A percentile compares a stretch with the other conserved stretches of the same genome.
These are phyloP conservation scores for Colletotrichum noveboracense DNA, from an alignment of 2,329 filamentous ascomycete genomes.

Conservation along the genomic window DNA sequence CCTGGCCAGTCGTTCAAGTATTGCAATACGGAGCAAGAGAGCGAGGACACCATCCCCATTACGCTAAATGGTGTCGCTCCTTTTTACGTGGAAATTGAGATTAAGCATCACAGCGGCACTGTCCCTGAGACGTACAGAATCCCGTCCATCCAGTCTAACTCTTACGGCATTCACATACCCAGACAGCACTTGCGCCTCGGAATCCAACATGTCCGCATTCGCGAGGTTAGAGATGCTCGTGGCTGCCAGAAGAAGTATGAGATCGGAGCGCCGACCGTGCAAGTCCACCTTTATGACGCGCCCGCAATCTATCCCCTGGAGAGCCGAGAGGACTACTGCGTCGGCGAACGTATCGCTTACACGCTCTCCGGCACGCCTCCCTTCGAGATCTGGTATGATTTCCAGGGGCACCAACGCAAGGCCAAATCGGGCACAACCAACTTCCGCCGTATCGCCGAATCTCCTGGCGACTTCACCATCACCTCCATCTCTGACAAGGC, in stretches of 20 bases:
- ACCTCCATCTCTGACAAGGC: conserved; percentile 87
- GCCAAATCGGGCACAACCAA: conserved; percentile 80
- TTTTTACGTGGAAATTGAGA: conserved; percentile 89
- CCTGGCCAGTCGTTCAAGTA: conserved; percentile 95
- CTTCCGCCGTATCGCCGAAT: conserved; percentile 93
- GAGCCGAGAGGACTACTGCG: conserved; percentile 86
- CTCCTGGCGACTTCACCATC: conserved; percentile 86
- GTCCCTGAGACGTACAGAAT: conserved; percentile 83
- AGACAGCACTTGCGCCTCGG: conserved; percentile 85
- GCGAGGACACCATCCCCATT: conserved; percentile 88
- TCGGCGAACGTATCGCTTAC: conserved; percentile 93
- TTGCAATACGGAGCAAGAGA: conserved; percentile 82
- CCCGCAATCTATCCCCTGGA: conserved; percentile 90
- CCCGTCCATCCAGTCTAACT: conserved; percentile 76
- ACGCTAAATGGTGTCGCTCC: conserved; percentile 82
- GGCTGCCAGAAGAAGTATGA: conserved; percentile 85
- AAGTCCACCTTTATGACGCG: conserved; percentile 91
- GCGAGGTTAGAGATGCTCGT: conserved; percentile 84
- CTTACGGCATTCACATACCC: conserved; percentile 83
- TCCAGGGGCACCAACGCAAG: conserved; percentile 78
- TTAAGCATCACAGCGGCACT: conserved; percentile 86
- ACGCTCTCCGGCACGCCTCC: conserved; percentile 89
- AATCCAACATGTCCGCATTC: conserved; percentile 87
- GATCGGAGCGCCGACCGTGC: conserved; percentile 74
- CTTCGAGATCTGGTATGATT: conserved; percentile 92